Base-by-base conservation (phyloP, 306 rosid genomes). In the Malus domestica region DNA sequence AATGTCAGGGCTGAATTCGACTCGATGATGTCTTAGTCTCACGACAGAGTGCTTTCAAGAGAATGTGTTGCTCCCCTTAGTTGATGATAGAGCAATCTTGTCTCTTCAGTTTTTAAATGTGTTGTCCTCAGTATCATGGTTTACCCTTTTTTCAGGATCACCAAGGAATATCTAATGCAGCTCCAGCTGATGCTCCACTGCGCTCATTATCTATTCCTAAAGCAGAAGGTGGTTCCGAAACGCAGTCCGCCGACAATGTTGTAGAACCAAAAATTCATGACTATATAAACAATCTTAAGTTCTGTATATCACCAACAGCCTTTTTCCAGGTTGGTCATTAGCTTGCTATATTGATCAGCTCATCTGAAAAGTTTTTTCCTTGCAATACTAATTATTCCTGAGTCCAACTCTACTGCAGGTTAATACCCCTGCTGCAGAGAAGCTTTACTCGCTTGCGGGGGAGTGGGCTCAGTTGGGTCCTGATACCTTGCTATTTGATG, bases 401-500 rank as follows among this genome's bases (percentile, higher is more conserved):
- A 60, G 13, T 72, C 71, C 77, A 70, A 75, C 71, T 73, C 23
- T 81, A 23, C 69, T 84, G 78, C 83, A 92, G 99, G 97, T 95
- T 80, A 95, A 95, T 85, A 90, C 93, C 32, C 89, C 93, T 70
- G 99, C 99, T 79, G 98, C 99, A 4, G 98, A 95, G 86, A 95
- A 95, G 85, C 86, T 95, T 46, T 95, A 92, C 84, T 88, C 98
- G 3, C 96, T 95, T 80, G 99, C 96, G 46, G 99, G 97, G 79
- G 96, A 92, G 87, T 95, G 99, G 99, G 97, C 99, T 79, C 83
- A 82, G 81, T 81, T 95, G 74, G 97, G 92, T 64, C 92, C 93
- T 65, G 96, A 95, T 72, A 92, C 99, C 54, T 88, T 95, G 87
- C 87, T 95, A 23, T 92, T 95, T 85, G 99, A 95, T 72, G 81